These are phyloP conservation scores for Chlamydomonas urium DNA, from an alignment of 139 green algal genomes.

Conservation along the genomic window DNA sequence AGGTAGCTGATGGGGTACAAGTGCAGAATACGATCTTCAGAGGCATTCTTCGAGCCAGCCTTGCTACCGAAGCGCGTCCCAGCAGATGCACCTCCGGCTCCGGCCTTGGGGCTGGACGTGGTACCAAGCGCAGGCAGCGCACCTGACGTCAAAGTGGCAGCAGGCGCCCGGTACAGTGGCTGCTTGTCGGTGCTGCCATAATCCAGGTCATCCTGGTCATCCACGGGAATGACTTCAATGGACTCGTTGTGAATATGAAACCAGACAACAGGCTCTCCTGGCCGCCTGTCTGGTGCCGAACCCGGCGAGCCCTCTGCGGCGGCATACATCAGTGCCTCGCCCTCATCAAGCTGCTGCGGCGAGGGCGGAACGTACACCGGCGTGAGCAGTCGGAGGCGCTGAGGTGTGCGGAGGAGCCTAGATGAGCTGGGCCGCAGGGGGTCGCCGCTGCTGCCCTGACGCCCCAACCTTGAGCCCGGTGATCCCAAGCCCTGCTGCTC, in stretches of 20 bases:
- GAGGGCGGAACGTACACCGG: not conserved
- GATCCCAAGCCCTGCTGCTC: not conserved
- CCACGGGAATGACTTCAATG: not conserved
- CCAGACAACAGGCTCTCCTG: not conserved
- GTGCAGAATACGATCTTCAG: not conserved
- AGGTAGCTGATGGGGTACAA: slow-evolving; percentile 9
- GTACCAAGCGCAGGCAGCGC: not conserved
- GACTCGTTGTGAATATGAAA: not conserved
- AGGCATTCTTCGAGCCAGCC: not conserved
- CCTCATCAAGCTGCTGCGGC: not conserved
- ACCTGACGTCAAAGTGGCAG: not conserved
- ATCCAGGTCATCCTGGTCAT: not conserved
- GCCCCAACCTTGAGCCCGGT: not conserved
- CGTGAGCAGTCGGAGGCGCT: not conserved
- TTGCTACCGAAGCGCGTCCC: not conserved
- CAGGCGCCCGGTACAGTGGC: not conserved
- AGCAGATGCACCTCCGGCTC: not conserved
- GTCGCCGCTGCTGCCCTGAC: not conserved
- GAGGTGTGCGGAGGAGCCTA: not conserved
- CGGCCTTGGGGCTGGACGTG: not conserved
- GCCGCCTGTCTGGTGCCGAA: not conserved
- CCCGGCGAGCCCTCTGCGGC: not conserved
- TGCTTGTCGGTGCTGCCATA: not conserved
- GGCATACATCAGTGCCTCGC: not conserved
- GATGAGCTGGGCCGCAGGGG: not conserved